Base-by-base conservation (phyloP, 2,329 filamentous ascomycete species). In the Myrmaecium sp. region DNA sequence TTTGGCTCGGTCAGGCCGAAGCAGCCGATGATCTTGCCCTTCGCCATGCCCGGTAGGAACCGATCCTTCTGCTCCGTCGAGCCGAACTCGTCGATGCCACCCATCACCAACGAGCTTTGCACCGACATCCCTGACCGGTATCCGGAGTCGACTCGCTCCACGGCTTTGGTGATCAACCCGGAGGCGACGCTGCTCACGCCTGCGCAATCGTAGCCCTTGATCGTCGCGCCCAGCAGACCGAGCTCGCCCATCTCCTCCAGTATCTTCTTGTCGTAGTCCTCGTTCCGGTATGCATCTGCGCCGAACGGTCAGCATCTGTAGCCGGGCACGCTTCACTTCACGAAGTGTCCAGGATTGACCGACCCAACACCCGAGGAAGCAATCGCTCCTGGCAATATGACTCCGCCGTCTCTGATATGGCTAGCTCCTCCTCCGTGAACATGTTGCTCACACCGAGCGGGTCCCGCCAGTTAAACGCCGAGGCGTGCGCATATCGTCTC, bases 81-180 rank as follows among this genome's bases (percentile, higher is more conserved):
- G 4, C 83, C 83, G 40, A 84, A 86, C 41, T 91, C 79, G 49
- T 84, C 63, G 42, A 93, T 93, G 14, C 79, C 81, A 13, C 82
- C 83, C 84, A 93, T 93, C 13, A 76, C 79, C n/a, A 93, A 61
- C 1, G 83, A 89, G 33, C 79, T 86, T 51, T 93, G 83, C 12
- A 93, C 84, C 5, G 81, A 91, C 76, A 92, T 91, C 36, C 79
- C 83, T 25, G 81, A 91, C 31, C 84, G 70, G 54, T 92, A 93
- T 25, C 83, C 84, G 33, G 80, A 89, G 48, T 93, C 83, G 15
- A 93, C 80, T 30, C 82, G 69, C 55, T 93, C 83, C 11, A 93
- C 81, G 36, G 84, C 83, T 46, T 82, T 71, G 12, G 81, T 91
- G 51, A 93, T 92, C 36, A 93, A 59, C 13, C 82, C 83, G n/a